Evolutionary conservation across 192 early-diverging fungal genomes (phyloP), one percentile per base, ranked within the genome.

Genomic region (Gamsiella multidivaricata): DNA sequence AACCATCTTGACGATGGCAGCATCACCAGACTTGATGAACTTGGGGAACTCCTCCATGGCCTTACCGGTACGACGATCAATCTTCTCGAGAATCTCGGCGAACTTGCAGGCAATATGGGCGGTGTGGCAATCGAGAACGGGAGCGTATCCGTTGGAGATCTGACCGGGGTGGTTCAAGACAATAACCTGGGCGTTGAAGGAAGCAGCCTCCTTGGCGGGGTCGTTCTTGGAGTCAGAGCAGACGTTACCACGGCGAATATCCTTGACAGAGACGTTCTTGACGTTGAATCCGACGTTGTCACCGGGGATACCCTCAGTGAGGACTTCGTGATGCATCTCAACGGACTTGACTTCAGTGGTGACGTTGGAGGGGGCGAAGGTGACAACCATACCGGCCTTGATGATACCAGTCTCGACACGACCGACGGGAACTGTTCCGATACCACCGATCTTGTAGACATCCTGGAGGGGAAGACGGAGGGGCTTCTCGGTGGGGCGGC

Each of bases 201-300:
- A 91, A 70, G 87, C 92, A 70, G 92, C 83, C 62, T 92, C 94
- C 90, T 95, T 96, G 84, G 95, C 92, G 85, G 95, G 93, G 87
- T 96, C 94, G 86, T 95, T 95, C 93, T 97, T 97, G 84, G 93
- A 94, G 91, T 97, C 95, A 65, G 93, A 94, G 89, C 90, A 91
- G 87, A 97, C 95, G 85, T 91, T 88, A 82, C 95, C 96, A 91
- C 94, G 93, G 79, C 94, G 95, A 87, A 97, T 97, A 83, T 96
- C 94, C 92, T 95, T 97, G 86, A 94, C 94, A 64, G 94, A 95
- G 50, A 96, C 93, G 92, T 94, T 95, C 94, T 95, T 98, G 88
- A 97, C 91, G 93, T 97, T 97, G 92, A 98, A 95, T 81, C 95
- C 96, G 80, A 98, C 94, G 91, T 97, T 95, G 91, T 98, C 96